Conservation (phyloP, 352 stramenopile species). For the Lagenidium sp. region DNA sequence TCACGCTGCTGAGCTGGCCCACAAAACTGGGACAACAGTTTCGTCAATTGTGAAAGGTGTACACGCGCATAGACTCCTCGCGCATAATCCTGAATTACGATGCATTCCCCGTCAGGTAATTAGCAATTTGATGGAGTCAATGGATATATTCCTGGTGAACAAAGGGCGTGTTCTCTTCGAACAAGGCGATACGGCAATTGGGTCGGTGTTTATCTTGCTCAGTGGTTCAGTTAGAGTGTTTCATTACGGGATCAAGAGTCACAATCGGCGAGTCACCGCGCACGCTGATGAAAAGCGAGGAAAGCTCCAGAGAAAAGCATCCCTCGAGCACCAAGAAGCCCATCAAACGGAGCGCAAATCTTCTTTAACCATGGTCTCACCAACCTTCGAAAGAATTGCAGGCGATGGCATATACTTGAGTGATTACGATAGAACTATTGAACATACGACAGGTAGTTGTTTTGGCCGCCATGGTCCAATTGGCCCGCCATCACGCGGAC, state of each 20-base stretch:
- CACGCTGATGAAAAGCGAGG: slow-evolving; percentile 12
- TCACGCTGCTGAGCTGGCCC: slow-evolving; percentile 3
- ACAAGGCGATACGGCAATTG: slow-evolving; percentile 1
- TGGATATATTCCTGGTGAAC: slow-evolving; percentile 7
- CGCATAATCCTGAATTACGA: not conserved
- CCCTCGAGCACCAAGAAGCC: not conserved
- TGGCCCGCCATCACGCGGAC: not conserved
- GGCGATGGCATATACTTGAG: slow-evolving; percentile 21
- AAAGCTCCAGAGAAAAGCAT: slow-evolving; percentile 10
- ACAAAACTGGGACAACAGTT: not conserved
- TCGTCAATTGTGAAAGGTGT: slow-evolving; percentile 4
- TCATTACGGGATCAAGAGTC: slow-evolving; percentile 6
- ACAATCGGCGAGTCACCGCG: slow-evolving; percentile 4
- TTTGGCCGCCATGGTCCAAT: slow-evolving; percentile 11
- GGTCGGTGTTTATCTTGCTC: slow-evolving; percentile 9
- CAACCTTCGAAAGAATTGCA: slow-evolving; percentile 23
- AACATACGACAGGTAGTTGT: slow-evolving; percentile 13
- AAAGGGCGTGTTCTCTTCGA: slow-evolving; percentile 12
- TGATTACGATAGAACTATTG: slow-evolving; percentile 18
- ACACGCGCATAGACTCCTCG: slow-evolving; percentile 2
- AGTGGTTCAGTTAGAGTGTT: slow-evolving; percentile 11
- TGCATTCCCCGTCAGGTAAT: slow-evolving; percentile 5
- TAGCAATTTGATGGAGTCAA: slow-evolving; percentile 7
- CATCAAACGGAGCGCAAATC: not conserved
- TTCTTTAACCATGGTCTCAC: too few species aligned